A percentile compares a stretch with the other conserved stretches of the same genome.
These are phyloP conservation scores for Yarrowia deformans DNA, from an alignment of 805 yeast genomes.

Conservation along the genomic window DNA sequence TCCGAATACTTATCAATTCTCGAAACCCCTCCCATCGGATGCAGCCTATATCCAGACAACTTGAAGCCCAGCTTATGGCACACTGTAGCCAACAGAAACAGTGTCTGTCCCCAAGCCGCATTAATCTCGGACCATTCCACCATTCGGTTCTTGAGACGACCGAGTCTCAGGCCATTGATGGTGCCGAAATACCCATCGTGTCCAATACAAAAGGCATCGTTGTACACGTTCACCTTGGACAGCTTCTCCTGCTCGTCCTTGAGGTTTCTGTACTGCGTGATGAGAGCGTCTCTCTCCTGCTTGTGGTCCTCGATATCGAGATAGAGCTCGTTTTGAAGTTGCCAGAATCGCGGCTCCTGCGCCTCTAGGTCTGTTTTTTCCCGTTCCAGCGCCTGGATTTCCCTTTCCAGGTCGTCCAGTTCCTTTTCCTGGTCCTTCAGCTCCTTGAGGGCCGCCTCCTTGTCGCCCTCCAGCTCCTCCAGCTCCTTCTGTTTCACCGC, in stretches of 20 bases:
- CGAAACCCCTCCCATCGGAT: conserved; percentile 87
- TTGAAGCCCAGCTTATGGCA: conserved; percentile 62
- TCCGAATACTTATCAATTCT: conserved; percentile 62
- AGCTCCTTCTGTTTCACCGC: conserved; percentile 58
- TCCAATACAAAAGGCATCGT: conserved; percentile 81
- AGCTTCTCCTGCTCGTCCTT: conserved; percentile 72
- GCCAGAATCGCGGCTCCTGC: conserved; percentile 49
- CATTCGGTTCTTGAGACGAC: conserved; percentile 62
- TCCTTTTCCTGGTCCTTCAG: conserved; percentile 58
- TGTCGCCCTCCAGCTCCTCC: conserved; percentile 52
- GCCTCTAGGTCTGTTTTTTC: conserved; percentile 54
- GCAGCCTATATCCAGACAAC: conserved; percentile 65
- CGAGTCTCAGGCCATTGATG: conserved; percentile 85
- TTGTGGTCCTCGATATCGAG: conserved; percentile 59
- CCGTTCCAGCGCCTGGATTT: conserved; percentile 48
- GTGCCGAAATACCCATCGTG: conserved; percentile 86
- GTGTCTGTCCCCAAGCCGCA: conserved; percentile 87
- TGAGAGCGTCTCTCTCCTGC: conserved; percentile 66
- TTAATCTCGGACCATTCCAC: conserved; percentile 92
- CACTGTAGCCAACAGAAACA: conserved; percentile 71
- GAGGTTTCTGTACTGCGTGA: conserved; percentile 67
- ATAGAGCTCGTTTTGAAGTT: conserved; percentile 62
- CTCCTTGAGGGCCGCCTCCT: conserved; percentile 52
- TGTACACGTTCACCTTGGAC: conserved; percentile 79
- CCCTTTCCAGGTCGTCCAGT: conserved; percentile 55